Evolutionary conservation across 106 monocot species (phyloP), one percentile per base, ranked within the genome.

Genomic region (Allium cepa): DNA sequence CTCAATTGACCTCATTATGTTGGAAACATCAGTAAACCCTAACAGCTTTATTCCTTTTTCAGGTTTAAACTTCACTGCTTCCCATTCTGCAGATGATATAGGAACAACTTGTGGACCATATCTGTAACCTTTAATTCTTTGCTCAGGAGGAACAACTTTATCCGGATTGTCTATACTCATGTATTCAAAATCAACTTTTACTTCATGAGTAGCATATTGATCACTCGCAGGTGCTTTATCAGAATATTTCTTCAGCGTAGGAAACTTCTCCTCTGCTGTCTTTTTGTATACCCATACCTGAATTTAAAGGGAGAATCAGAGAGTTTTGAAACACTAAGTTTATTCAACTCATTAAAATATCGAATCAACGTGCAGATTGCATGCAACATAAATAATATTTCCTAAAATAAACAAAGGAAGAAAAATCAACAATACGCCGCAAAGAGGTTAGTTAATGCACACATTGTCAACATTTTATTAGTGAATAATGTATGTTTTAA

Each of bases 201-300:
- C 81, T 81, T 99, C 93, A 78, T 99, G 90, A 69, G 99, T 85
- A 56, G 99, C 89, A 82, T 77, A 85, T 81, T 74, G 92, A 80
- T 93, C 99, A 68, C 60, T 81, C 61, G 75, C 28, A 53, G 93
- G 93, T 52, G 99, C 99, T 79, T 93, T 90, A 64, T 99, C 93
- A 63, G 99, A 99, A 77, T 80, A 99, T 50, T 90, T 93, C 62
- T 93, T 90, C 58, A 99, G 62, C 49, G 92, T 85, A 66, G 99
- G 93, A 63, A 99, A 90, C 73, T 85, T 99, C 69, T 99, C 99
- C 70, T 93, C 93, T 55, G 93, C 77, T 49, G 99, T 99, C 71
- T 99, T 99, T 72, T 99, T 93, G 73, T 99, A 99, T 49, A 93
- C 99, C 93, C 99, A 99, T 14, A 93, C 93, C 99, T 99, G 62